phyloP scores from a whole-genome alignment of 768 basidiomycete genomes.

The Gloeostereum incarnatum region DNA sequence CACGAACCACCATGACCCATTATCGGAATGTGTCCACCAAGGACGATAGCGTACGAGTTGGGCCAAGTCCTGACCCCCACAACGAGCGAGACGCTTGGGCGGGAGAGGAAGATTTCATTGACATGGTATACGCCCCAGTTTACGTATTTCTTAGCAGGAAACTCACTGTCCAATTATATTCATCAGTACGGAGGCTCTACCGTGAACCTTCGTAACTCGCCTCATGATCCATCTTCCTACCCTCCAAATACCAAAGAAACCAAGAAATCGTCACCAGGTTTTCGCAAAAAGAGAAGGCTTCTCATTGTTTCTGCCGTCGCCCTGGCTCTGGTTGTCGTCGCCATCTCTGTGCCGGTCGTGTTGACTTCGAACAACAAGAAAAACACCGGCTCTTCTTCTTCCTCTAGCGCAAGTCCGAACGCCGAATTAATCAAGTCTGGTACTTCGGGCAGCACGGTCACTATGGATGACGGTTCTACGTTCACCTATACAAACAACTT shows the following conservation, averaged over 20 bases:
- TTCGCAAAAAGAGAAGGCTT: conserved; percentile 12
- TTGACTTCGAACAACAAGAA: conserved; percentile 14
- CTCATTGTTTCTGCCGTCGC: conserved; percentile 16
- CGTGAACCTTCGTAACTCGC: neutral
- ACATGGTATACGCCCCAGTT: conserved; percentile 9
- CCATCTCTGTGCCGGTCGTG: conserved; percentile 26
- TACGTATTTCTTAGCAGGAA: too few species aligned
- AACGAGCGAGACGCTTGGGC: conserved; percentile 6
- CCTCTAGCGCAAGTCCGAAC: conserved; percentile 9
- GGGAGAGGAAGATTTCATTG: conserved; percentile 11
- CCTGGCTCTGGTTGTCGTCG: conserved; percentile 21
- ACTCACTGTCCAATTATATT: neutral
- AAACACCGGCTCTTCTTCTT: conserved; percentile 4
- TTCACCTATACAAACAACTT: conserved; percentile 75
- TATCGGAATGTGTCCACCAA: conserved; percentile 7
- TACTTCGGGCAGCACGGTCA: conserved; percentile 55
- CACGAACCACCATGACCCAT: conserved; percentile 10
- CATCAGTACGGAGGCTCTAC: neutral
- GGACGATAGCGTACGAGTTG: conserved; percentile 8
- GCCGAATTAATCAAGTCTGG: conserved; percentile 30
- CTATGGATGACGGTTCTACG: conserved; percentile 64
- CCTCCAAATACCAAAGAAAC: neutral
- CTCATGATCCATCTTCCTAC: neutral
- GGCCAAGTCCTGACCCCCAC: conserved; percentile 6
- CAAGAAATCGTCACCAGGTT: too few species aligned